These are phyloP conservation scores for Populus hybrid DNA, from an alignment of 441 rosid species.

Conservation along the genomic window DNA sequence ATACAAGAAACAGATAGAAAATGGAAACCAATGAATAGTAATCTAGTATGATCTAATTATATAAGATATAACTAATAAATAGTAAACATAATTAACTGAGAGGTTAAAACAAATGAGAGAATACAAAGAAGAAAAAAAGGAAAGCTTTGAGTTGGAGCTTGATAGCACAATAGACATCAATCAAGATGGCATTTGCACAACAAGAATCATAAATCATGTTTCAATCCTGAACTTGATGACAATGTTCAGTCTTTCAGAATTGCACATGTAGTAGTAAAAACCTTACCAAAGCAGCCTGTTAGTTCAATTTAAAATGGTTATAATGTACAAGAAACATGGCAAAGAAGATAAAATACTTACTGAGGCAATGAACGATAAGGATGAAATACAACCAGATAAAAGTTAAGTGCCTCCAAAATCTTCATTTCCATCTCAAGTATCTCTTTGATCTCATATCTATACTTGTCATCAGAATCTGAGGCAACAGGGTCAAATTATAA, in stretches of 20 bases:
- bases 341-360: constrained; percentile 42
- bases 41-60: too few species aligned
- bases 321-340: constrained; percentile 2
- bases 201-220: not conserved
- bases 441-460: constrained; percentile 79
- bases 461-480: constrained; percentile 77
- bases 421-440: constrained; percentile 99
- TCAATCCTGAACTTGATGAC: not conserved
- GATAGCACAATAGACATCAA: not conserved
- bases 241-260: not conserved
- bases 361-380: constrained; percentile 83
- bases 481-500: constrained; percentile 24
- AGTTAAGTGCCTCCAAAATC: constrained; percentile 88
- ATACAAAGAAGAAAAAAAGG: not conserved
- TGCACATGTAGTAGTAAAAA: not conserved
- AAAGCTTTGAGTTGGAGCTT: not conserved
- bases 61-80: too few species aligned
- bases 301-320: not conserved
- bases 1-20: too few species aligned
- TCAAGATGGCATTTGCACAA: not conserved
- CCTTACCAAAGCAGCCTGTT: not conserved
- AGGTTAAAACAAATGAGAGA: too few species aligned
- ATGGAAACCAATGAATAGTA: too few species aligned
- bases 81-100: too few species aligned
- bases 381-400: constrained; percentile 90